Evolutionary conservation across 192 early-diverging fungal genomes (phyloP), one percentile per base, ranked within the genome.

Genomic region (Podila epigama): DNA sequence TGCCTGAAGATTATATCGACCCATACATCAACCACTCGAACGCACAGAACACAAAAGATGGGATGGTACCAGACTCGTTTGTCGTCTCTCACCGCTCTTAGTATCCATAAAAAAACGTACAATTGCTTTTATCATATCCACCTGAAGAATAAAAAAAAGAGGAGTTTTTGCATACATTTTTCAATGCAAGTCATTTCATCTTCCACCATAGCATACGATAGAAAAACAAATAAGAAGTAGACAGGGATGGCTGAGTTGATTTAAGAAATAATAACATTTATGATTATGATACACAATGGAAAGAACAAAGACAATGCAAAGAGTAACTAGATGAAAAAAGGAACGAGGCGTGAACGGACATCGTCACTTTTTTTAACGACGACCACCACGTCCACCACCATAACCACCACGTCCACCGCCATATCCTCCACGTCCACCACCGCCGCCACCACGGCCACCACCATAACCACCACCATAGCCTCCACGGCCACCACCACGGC

Each of bases 391-490:
- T 27, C 82, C 82, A 56, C 83, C 71, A 62, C 77, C 53, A 28
- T 65, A 60, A 18, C 72, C 65, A 18, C 83, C 78, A 34, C 84
- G 61, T 29, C 83, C 78, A 16, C 82, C 79, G 15, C 85, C 77
- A 51, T 68, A 62, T 13, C 61, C 63, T 41, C 77, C 54, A 50
- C 82, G 60, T 41, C 83, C 70, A 20, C 82, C 79, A 58, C 82
- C 68, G 29, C 68, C 62, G 4, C 82, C 66, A 42, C 85, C n/a
- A n/a, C n/a, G n/a, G n/a, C n/a, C 81, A 25, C 84, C 69, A 41
- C 89, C 82, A 50, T 81, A 63, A 34, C 87, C 71, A 34, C 77
- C 67, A 35, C 80, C 62, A 28, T 68, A 65, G 36, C 83, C 83
- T 35, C 80, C 70, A 69, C 82, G 71, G 57, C 80, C 60, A 34